Percentiles rank a stretch among this genome's conserved stretches.
phyloP scores from a whole-genome alignment of 2,329 filamentous ascomycete genomes.

The Teratosphaeria nubilosa region DNA sequence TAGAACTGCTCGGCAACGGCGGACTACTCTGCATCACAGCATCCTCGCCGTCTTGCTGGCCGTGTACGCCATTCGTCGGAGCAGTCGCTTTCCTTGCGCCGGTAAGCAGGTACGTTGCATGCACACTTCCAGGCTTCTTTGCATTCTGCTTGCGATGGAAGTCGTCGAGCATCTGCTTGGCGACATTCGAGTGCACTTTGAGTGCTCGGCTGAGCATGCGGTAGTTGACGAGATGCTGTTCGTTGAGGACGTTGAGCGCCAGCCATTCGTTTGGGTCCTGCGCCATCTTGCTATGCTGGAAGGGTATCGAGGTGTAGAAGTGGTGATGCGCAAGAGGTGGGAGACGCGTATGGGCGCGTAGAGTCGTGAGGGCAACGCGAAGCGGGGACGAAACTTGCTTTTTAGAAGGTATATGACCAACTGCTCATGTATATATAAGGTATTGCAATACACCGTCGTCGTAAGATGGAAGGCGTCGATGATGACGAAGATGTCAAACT shows the following conservation, averaged over 20 bases:
- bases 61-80: conserved; percentile 29
- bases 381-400: not conserved
- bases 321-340: too few relatives aligned
- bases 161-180: conserved; percentile 86
- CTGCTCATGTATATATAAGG: not conserved
- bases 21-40: conserved; percentile 57
- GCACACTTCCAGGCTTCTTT: conserved; percentile 62
- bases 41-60: conserved; percentile 50
- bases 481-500: conserved; percentile 39
- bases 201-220: conserved; percentile 71
- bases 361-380: not conserved
- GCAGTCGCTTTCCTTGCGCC: conserved; percentile 45
- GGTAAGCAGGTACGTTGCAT: conserved; percentile 84
- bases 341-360: not conserved
- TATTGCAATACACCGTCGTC: not conserved
- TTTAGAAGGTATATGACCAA: not conserved
- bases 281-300: conserved; percentile 22
- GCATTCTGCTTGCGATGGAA: conserved; percentile 71
- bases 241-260: conserved; percentile 64
- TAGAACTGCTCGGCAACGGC: conserved; percentile 57
- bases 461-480: conserved; percentile 13
- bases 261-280: conserved; percentile 60
- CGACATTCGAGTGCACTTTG: conserved; percentile 73
- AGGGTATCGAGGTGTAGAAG: not conserved
- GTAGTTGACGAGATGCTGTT: conserved; percentile 74